Base-by-base conservation (phyloP, 768 basidiomycete species). In the Lactarius indigo region DNA sequence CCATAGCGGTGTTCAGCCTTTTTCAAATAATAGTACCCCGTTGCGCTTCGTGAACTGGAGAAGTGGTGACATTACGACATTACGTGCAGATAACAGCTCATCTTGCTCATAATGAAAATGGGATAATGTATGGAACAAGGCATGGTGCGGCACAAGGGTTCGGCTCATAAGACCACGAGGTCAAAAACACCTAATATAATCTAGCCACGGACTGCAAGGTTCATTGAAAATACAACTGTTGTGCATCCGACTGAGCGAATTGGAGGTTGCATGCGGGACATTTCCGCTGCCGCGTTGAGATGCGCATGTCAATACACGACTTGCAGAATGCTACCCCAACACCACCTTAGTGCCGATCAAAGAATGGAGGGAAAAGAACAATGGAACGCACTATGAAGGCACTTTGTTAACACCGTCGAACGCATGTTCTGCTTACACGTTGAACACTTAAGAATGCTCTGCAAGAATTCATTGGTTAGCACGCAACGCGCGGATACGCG, bases 221-320 rank as follows among this genome's bases (percentile, higher is more conserved):
- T 61, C 68, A 83, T 72, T 87, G 86, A 75, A 89, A 86, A 72
- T 80, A 87, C 37, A 89, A 74, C 13, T 81, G 79, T 72, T 85
- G 83, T n/a, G 94, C 92, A 69, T 98, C 95, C 58, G 87, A 88
- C 71, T 88, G 85, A 5, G 89, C 88, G 78, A 98, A 98, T 1
- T 83, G 76, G 37, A 90, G 73, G 68, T 89, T 89, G 75, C 96
- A 98, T 7, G 90, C 88, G 28, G 95, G 95, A 78, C 96, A 98
- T 76, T 96, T 96, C 31, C 96, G 88, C 75, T 97, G 95, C 65
- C 96, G 87, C 18, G 91, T 94, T 31, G 89, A 78, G 71, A 98
- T 83, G 50, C 96, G 89, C n/a, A 87, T 81, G 69, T 97, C 95
- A 39, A 98, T 83, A 74, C 90, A 97, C 63, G 81, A 75, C 76